A percentile compares a stretch with the other conserved stretches of the same genome.
phyloP scores from a whole-genome alignment of 805 yeast species.

The Lipomyces kockii region DNA sequence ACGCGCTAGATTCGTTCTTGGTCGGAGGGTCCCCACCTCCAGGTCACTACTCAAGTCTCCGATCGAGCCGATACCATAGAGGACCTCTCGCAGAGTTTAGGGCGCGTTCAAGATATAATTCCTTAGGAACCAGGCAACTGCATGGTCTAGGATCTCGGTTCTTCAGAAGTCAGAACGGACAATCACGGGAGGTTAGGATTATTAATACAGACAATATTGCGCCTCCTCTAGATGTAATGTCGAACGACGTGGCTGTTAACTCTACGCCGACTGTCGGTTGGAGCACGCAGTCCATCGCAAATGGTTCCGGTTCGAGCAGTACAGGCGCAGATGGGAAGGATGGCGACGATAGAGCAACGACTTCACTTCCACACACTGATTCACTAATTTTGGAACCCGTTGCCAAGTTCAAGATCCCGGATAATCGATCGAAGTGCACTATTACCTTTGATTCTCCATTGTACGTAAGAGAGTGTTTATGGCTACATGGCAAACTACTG shows the following conservation, averaged over 20 bases:
- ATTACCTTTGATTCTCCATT: conserved; percentile 32
- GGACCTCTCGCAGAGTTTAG: conserved; percentile 4
- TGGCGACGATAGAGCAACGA: background rate
- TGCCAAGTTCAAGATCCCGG: conserved; percentile 32
- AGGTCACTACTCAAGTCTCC: background rate
- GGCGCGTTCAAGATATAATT: conserved; percentile 2
- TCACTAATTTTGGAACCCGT: conserved; percentile 27
- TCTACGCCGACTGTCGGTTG: background rate
- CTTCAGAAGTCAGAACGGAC: conserved; percentile 1
- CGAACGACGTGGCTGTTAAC: background rate
- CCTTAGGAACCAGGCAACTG: background rate
- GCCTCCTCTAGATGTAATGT: background rate
- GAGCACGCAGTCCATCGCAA: background rate
- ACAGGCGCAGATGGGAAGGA: background rate
- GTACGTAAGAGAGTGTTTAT: background rate
- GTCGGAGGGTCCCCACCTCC: background rate
- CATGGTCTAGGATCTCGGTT: conserved; percentile 1
- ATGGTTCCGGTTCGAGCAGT: background rate
- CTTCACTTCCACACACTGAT: conserved; percentile 28
- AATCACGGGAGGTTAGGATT: conserved; percentile 15
- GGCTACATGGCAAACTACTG: background rate
- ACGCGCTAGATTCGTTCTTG: background rate
- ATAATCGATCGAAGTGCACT: conserved; percentile 27
- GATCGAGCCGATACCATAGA: background rate
- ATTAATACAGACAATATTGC: conserved; percentile 30